phyloP scores from a whole-genome alignment of 441 rosid species.

The Kokia cookei region DNA sequence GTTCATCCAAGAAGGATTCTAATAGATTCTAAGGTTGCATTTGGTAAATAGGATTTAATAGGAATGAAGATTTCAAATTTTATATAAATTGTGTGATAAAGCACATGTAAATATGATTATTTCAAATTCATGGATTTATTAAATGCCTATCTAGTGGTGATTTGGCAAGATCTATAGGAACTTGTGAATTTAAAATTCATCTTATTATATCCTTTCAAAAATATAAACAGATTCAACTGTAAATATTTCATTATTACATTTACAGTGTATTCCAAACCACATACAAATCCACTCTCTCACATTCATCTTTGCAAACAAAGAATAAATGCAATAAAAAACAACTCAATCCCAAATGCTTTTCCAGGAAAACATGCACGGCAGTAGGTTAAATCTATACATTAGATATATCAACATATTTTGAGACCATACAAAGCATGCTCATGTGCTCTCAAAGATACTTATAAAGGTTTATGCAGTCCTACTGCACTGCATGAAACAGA shows the following conservation, averaged over 20 bases:
- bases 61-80: not conserved
- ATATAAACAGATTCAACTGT: not conserved
- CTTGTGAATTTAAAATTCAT: not conserved
- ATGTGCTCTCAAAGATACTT: not conserved
- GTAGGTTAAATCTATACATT: not conserved
- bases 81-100: not conserved
- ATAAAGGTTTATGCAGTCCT: not conserved
- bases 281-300: not conserved
- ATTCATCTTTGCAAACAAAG: not conserved
- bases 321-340: not conserved
- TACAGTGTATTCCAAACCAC: not conserved
- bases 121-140: not conserved
- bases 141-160: not conserved
- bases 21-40: not conserved
- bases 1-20: not conserved
- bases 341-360: not conserved
- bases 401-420: not conserved
- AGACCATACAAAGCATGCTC: slow-evolving; percentile 9
- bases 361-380: not conserved
- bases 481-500: not conserved
- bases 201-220: not conserved
- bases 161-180: not conserved
- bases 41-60: not conserved
- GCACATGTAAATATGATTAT: not conserved
- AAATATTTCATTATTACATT: not conserved